Evolutionary conservation across 257 asterid species (phyloP), one percentile per base, ranked within the genome.

Genomic region (Misopates orontium): DNA sequence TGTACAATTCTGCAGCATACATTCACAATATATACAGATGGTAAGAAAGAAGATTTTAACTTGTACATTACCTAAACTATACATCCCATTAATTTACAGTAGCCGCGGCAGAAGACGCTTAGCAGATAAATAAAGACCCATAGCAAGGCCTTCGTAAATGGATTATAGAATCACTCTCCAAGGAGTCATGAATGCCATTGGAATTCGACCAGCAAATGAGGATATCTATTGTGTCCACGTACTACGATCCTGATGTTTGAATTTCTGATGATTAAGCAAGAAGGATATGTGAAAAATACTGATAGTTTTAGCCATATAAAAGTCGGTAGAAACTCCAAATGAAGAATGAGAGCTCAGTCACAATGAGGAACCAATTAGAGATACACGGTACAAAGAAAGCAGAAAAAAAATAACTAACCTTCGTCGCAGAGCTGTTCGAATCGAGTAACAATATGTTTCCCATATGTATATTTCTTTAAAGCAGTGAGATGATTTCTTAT

Each of bases 361-460:
- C 18, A 18, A 4, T 59, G 11, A 39, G 16, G n/a, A 44, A 67
- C 1, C 0, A 39, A 41, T 10, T 25, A 14, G 56, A 16, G 16
- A 20, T n/a, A 57, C 11, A 54, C 39, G 20, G 20, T 3, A 22
- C 10, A 19, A 48, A 16, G 10, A 5, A 58, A 22, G 18, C 4
- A 60, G 7, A 64, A 39, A 15, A 24, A 56, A 15, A 57, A n/a
- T n/a, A n/a, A 60, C 64, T 32, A n/a, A 78, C 83, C 83, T 23
- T 75, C 75, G 54, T 74, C 73, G 23, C 64, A 81, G 39, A 76
- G 78, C 64, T 67, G 71, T 62, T 80, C 85, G 40, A 80, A 80
- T 42, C 83, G 86, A 32, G 79, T 62, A 60, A 67, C 83, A 45
- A 75, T 78, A 77, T 81, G 86, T 61, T 81, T 81, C 25, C 82